These are phyloP conservation scores for Polygonum maritimum DNA, from an alignment of 148 eudicot genomes.

Conservation along the genomic window DNA sequence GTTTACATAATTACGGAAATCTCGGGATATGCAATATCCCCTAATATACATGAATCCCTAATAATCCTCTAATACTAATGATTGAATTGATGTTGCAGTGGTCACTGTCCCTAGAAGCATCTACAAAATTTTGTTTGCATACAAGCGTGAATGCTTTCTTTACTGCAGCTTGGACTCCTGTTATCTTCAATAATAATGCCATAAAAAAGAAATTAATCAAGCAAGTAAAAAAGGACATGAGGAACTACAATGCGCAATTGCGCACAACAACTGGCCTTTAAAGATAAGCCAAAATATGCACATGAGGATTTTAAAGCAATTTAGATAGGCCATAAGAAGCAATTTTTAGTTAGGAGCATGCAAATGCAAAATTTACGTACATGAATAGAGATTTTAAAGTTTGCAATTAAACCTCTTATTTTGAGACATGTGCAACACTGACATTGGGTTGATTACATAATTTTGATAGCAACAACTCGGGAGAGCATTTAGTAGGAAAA, in stretches of 20 bases:
- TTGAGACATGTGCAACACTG: not conserved
- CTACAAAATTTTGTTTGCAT: conserved; percentile 55
- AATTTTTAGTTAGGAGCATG: not conserved
- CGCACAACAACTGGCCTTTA: not conserved
- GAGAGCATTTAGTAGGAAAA: not conserved
- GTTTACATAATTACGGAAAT: too few species aligned
- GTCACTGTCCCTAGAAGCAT: conserved; percentile 41
- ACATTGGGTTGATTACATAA: not conserved
- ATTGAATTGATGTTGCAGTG: conserved; percentile 33
- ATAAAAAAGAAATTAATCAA: not conserved
- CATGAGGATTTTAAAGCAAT: too few species aligned
- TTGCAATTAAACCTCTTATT: not conserved
- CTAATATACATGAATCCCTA: too few species aligned
- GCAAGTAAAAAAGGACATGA: not conserved
- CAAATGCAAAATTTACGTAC: not conserved
- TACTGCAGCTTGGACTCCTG: conserved; percentile 51
- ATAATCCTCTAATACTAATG: too few species aligned
- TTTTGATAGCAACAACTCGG: not conserved
- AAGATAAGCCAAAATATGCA: not conserved
- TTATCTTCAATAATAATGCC: conserved; percentile 43
- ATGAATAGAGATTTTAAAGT: not conserved
- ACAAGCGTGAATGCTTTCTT: conserved; percentile 65
- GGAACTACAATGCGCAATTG: not conserved
- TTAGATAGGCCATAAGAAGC: not conserved
- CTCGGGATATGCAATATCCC: too few species aligned